These are phyloP conservation scores for Collybia sordida DNA, from an alignment of 768 basidiomycete species.

Conservation along the genomic window DNA sequence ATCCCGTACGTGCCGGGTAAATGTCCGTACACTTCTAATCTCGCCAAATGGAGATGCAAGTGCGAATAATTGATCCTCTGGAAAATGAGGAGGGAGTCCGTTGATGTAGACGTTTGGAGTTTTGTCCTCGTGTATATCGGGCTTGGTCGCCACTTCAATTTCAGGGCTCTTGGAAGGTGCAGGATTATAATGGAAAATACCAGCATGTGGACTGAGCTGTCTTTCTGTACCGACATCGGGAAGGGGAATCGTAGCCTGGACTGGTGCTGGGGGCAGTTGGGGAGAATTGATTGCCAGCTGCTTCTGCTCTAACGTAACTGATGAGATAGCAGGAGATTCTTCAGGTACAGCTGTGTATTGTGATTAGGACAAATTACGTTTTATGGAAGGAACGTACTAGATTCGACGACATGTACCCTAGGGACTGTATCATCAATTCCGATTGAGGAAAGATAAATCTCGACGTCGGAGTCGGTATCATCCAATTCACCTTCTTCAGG, in stretches of 20 bases:
- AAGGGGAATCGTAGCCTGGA: slow-evolving; percentile 7
- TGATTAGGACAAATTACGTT: background rate
- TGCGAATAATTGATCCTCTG: slow-evolving; percentile 75
- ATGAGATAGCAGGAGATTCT: no score
- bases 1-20: slow-evolving; percentile 80
- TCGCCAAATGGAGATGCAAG: slow-evolving; percentile 72
- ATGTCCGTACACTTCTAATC: slow-evolving; percentile 78
- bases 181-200: background rate
- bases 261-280: background rate
- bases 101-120: slow-evolving; percentile 89
- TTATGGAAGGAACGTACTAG: no score
- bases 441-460: slow-evolving; percentile 34
- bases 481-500: slow-evolving; percentile 12
- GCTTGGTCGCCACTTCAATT: background rate
- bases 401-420: no score
- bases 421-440: slow-evolving; percentile 27
- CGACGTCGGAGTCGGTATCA: slow-evolving; percentile 23
- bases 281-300: background rate
- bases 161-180: background rate
- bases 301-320: background rate
- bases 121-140: slow-evolving; percentile 23
- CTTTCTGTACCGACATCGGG: slow-evolving; percentile 1
- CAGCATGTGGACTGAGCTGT: slow-evolving; percentile 1
- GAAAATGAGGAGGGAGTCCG: slow-evolving; percentile 79
- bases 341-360: no score